These are phyloP conservation scores for Zygosaccharomyces pseudobailii DNA, from an alignment of 1,139 yeast species.

Conservation along the genomic window DNA sequence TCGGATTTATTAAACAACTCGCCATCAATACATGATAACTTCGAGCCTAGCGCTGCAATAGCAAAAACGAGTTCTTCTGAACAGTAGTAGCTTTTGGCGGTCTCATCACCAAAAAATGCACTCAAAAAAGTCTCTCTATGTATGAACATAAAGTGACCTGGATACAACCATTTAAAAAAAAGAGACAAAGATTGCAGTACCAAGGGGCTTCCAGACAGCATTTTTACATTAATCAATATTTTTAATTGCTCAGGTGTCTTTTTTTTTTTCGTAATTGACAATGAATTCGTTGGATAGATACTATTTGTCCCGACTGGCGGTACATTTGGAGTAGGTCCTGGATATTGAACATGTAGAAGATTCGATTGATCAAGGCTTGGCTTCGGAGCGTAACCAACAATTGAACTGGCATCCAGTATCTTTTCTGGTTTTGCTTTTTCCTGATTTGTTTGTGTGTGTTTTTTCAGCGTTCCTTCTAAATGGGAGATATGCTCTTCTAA, in stretches of 20 bases:
- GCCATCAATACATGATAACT: slow-evolving; percentile 42
- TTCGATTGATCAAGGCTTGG: not conserved
- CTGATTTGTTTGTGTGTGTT: too few species aligned
- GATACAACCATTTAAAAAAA: slow-evolving; percentile 63
- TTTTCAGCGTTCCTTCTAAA: slow-evolving; percentile 20
- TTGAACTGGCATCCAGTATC: slow-evolving; percentile 11
- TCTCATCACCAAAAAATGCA: slow-evolving; percentile 49
- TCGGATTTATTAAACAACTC: slow-evolving; percentile 39
- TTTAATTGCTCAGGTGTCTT: slow-evolving; percentile 9
- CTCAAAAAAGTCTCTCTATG: slow-evolving; percentile 56
- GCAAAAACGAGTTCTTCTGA: slow-evolving; percentile 48
- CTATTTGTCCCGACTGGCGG: slow-evolving; percentile 15
- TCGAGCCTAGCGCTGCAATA: slow-evolving; percentile 54
- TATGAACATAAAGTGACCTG: slow-evolving; percentile 56
- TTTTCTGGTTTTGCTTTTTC: slow-evolving; percentile 11
- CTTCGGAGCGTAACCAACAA: slow-evolving; percentile 6
- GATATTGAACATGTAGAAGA: not conserved
- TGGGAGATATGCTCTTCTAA: slow-evolving; percentile 27
- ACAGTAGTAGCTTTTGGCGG: slow-evolving; percentile 42
- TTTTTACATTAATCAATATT: slow-evolving; percentile 44
- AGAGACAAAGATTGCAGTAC: slow-evolving; percentile 40
- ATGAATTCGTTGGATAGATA: slow-evolving; percentile 28
- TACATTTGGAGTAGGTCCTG: not conserved
- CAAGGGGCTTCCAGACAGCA: slow-evolving; percentile 44
- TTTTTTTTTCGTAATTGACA: slow-evolving; percentile 17